Conservation (phyloP, 1,284 basidiomycete species). For the Trichosporon sp. region DNA sequence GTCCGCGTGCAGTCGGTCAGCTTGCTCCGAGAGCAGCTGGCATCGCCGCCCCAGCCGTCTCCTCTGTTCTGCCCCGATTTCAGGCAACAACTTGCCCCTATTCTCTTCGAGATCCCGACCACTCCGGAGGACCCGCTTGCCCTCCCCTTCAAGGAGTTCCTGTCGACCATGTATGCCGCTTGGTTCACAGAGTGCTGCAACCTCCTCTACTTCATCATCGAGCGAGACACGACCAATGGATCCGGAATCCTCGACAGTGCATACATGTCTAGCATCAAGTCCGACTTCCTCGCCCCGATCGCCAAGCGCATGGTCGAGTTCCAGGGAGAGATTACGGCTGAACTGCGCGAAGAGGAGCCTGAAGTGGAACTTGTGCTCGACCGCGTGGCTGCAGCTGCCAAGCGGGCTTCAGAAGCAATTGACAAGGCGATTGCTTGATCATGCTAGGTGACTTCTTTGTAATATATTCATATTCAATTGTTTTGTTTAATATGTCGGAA, state of each 20-base stretch:
- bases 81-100: slow-evolving; percentile 16
- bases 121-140: slow-evolving; percentile 12
- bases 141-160: slow-evolving; percentile 13
- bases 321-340: not conserved
- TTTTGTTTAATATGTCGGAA: not conserved
- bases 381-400: slow-evolving; percentile 10
- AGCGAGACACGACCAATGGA: slow-evolving; percentile 11
- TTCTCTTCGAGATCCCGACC: slow-evolving; percentile 21
- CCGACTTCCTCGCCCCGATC: slow-evolving; percentile 52
- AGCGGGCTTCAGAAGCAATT: slow-evolving; percentile 7
- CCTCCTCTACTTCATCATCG: slow-evolving; percentile 16
- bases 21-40: slow-evolving; percentile 29
- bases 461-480: not conserved
- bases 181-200: slow-evolving; percentile 32
- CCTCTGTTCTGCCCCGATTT: slow-evolving; percentile 13
- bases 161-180: slow-evolving; percentile 22
- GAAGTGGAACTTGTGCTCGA: slow-evolving; percentile 11
- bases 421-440: slow-evolving; percentile 1
- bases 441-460: not conserved
- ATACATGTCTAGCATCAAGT: slow-evolving; percentile 32
- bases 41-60: slow-evolving; percentile 7
- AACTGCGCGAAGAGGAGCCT: slow-evolving; percentile 1
- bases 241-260: slow-evolving; percentile 27
- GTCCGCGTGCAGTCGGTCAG: slow-evolving; percentile 31
- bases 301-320: slow-evolving; percentile 73